phyloP scores from a whole-genome alignment of 768 basidiomycete species.

The Tulasnella calospora region DNA sequence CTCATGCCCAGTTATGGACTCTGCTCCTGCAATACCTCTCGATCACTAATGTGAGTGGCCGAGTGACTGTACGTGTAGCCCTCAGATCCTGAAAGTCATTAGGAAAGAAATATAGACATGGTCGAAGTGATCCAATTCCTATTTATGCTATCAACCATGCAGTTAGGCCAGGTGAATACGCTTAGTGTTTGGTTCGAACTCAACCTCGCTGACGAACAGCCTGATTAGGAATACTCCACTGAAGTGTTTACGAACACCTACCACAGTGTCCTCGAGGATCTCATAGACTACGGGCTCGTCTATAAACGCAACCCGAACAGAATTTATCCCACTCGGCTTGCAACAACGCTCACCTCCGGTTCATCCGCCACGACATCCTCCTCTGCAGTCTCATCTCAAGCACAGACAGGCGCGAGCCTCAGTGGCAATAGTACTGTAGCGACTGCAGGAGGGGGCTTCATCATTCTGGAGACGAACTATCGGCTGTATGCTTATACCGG shows the following conservation, averaged over 20 bases:
- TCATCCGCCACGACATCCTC: slow-evolving; percentile 54
- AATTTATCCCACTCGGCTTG: slow-evolving; percentile 91
- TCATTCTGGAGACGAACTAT: slow-evolving; percentile 97
- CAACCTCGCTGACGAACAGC: slow-evolving; percentile 26
- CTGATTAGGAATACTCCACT: slow-evolving; percentile 76
- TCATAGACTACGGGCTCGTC: slow-evolving; percentile 90
- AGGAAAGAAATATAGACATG: slow-evolving; percentile 86
- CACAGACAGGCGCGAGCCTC: slow-evolving; percentile 36
- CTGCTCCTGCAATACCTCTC: slow-evolving; percentile 84
- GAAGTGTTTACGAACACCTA: slow-evolving; percentile 75
- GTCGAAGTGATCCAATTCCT: slow-evolving; percentile 91
- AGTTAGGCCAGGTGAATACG: slow-evolving; percentile 71
- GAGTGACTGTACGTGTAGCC: not conserved
- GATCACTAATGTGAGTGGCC: slow-evolving; percentile 63
- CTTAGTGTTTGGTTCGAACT: slow-evolving; percentile 24
- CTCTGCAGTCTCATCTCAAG: not conserved
- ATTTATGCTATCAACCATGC: slow-evolving; percentile 96
- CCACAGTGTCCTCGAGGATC: slow-evolving; percentile 81
- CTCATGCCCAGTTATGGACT: slow-evolving; percentile 94
- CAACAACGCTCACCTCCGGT: slow-evolving; percentile 90
- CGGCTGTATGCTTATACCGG: slow-evolving; percentile 97
- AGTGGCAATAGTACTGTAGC: slow-evolving; percentile 46
- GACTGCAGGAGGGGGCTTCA: slow-evolving; percentile 60
- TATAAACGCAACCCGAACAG: slow-evolving; percentile 76
- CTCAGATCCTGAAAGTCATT: slow-evolving; percentile 1